Evolutionary conservation across 202 grass and related monocot species (phyloP), one percentile per base, ranked within the genome.

Genomic region (Eragrostis tef): DNA sequence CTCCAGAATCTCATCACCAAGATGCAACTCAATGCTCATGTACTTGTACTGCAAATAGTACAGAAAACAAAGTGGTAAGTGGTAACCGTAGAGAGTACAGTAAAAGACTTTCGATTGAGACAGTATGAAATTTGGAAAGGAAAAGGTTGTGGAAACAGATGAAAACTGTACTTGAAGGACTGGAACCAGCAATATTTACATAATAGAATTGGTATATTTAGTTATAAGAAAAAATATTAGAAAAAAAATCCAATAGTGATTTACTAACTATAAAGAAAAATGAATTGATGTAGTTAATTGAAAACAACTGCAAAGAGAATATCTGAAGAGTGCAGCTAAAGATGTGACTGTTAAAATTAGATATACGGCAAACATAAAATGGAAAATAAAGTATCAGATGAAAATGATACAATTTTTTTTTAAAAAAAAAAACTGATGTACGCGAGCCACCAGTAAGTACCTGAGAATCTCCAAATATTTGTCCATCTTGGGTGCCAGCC

Each of bases 11-110:
- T 90, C 92, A 71, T 87, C 90, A 77, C 90, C 92, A 70, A 86
- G 73, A 85, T 94, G 95, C 43, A 94, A 89, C 47, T 88, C 88
- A 80, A 94, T 88, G 72, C 83, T 86, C 95, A 98, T 94, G 81
- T 94, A 98, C 70, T 94, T 91, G 77, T 90, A 98, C 95, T 98
- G 47, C 63, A 98, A 86, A 81, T 9, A 64, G 87, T 67, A 27
- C 16, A 42, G 43, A 67, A 77, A 51, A 72, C 56, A 50, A 7
- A 11, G 39, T 52, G 2, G 9, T 78, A 7, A 11, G 39, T 52
- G 2, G 9, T 78, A 47, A 41, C 31, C 49, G 19, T 60, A 54
- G 50, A 67, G 14, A 64, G 20, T 44, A 16, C 65, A 36, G 11
- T 41, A 71, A 49, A 21, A 9, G 51, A 7, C 58, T 83, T 53